Percentiles rank a stretch among this genome's conserved stretches.
Conservation (phyloP, 2,329 filamentous ascomycete genomes). For the Podosphaera xanthii region DNA sequence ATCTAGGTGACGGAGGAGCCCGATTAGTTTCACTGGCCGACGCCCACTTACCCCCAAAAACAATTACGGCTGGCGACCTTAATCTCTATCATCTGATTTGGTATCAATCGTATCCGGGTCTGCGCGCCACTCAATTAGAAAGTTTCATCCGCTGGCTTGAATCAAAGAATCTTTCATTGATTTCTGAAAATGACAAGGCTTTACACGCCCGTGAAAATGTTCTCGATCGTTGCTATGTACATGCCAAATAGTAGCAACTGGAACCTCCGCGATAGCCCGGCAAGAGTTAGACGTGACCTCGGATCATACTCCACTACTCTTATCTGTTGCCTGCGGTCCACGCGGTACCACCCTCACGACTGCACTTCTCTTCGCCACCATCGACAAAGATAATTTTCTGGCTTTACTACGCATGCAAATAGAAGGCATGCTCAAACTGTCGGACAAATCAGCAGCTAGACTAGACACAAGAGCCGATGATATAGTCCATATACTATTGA, state of each 20-base stretch:
- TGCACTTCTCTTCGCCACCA: background rate
- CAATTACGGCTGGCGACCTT: background rate
- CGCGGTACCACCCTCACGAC: background rate
- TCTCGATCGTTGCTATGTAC: background rate
- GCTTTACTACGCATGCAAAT: background rate
- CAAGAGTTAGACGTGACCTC: background rate
- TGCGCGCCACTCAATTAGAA: background rate
- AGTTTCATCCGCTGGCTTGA: background rate
- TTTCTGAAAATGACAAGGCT: background rate
- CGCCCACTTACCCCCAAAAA: background rate
- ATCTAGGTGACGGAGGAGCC: background rate
- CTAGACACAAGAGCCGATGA: background rate
- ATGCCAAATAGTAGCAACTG: background rate
- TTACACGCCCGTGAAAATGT: background rate
- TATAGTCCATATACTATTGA: background rate
- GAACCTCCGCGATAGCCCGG: background rate
- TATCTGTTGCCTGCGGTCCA: background rate
- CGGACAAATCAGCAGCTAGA: background rate
- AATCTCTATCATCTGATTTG: background rate
- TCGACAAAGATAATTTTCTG: background rate
- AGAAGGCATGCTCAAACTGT: background rate
- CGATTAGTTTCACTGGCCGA: background rate
- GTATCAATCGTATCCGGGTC: background rate
- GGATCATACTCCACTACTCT: background rate
- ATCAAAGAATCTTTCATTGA: background rate